Conservation (phyloP, 2,329 filamentous ascomycete genomes). For the Paraphaeosphaeria minitans region DNA sequence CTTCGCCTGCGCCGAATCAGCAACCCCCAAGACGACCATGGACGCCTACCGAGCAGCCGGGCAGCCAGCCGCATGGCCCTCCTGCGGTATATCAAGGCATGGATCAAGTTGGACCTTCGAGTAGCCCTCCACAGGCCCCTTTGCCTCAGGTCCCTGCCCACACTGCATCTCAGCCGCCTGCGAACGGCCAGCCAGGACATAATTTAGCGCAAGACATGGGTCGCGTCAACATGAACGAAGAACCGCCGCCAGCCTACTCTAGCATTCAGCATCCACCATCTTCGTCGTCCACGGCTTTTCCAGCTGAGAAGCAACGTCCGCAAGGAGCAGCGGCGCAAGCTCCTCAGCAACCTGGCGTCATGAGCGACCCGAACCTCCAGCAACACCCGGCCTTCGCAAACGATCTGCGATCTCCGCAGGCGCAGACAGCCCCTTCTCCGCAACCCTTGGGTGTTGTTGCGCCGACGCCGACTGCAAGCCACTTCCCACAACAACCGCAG, state of each 20-base stretch:
- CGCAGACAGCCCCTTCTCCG: conserved; percentile 43
- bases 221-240: conserved; percentile 77
- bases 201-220: conserved; percentile 87
- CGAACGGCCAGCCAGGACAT: conserved; percentile 52
- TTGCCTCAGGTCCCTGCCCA: conserved; percentile 29
- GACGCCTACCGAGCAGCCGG: conserved; percentile 92
- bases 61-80: conserved; percentile 83
- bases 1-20: conserved; percentile 50
- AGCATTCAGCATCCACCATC: conserved; percentile 60
- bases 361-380: conserved; percentile 51
- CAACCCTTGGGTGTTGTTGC: conserved; percentile 38
- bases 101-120: conserved; percentile 63
- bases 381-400: conserved; percentile 92
- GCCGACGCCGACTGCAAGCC: conserved; percentile 37
- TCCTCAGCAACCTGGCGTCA: conserved; percentile 33
- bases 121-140: conserved; percentile 46
- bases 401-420: conserved; percentile 66
- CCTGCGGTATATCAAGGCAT: conserved; percentile 90
- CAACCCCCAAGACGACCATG: conserved; percentile 70
- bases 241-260: conserved; percentile 94
- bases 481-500: conserved; percentile 31
- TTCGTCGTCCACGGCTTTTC: conserved; percentile 64
- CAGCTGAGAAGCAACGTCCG: conserved; percentile 74
- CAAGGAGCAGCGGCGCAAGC: conserved; percentile 41
- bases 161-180: conserved; percentile 34